Evolutionary conservation across 352 stramenopile species (phyloP).

Genomic region (Pythium aphanidermatum): DNA sequence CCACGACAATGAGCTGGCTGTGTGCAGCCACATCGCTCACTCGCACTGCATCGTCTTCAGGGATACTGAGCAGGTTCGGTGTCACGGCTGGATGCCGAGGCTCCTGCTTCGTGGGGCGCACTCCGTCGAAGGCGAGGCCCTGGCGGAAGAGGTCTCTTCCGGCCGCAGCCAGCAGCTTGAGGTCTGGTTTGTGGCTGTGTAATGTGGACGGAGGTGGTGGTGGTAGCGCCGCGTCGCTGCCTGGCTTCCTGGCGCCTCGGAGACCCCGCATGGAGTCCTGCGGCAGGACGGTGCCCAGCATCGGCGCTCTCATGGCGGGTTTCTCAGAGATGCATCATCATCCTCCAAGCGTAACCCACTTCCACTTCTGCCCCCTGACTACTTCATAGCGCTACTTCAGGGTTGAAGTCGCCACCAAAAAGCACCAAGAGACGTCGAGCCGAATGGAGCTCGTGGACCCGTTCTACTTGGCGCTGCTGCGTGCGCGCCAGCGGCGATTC

Average conservation of each 20-base stretch:
- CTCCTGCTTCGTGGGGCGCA: slow-evolving; percentile 27
- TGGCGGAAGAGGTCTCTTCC: slow-evolving; percentile 59
- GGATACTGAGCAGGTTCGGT: slow-evolving; percentile 49
- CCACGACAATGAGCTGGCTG: slow-evolving; percentile 46
- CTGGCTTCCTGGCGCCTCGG: slow-evolving; percentile 5
- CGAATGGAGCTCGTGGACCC: slow-evolving; percentile 77
- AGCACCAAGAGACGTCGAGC: background rate
- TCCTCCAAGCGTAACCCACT: no score
- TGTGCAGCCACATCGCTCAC: slow-evolving; percentile 1
- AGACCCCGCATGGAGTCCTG: slow-evolving; percentile 37
- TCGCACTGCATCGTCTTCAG: slow-evolving; percentile 25
- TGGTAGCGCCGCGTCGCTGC: background rate
- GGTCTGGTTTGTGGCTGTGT: slow-evolving; percentile 5
- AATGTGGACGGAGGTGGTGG: slow-evolving; percentile 10
- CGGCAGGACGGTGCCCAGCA: slow-evolving; percentile 37
- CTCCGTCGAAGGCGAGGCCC: slow-evolving; percentile 41
- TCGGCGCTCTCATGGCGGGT: slow-evolving; percentile 9
- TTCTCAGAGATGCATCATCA: background rate
- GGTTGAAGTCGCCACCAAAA: slow-evolving; percentile 15
- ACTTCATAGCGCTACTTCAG: slow-evolving; percentile 27
- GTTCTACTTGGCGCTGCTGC: slow-evolving; percentile 83
- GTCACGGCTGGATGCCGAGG: slow-evolving; percentile 38
- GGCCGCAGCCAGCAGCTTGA: slow-evolving; percentile 40
- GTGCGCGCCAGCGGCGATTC: slow-evolving; percentile 69
- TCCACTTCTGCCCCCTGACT: background rate